Base-by-base conservation (phyloP, 441 rosid genomes). In the Pelargonium australe region DNA sequence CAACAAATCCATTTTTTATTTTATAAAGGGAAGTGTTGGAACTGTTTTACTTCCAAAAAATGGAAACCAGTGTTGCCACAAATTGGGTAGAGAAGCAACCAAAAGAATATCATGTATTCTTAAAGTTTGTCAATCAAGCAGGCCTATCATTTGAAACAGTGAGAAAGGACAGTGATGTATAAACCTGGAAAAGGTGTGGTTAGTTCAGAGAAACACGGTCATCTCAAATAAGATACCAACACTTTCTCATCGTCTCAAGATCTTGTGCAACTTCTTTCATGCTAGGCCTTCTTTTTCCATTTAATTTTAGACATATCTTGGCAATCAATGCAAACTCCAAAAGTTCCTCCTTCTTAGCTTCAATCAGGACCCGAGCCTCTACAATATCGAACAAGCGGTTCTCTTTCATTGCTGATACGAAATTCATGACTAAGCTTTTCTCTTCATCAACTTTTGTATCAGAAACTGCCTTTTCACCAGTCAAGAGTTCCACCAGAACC, bases 231-330 rank as follows among this genome's bases (percentile, higher is more conserved):
- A 41, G 5, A 45, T 45, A 12, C 51, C 51, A 16, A 23, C 49
- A 44, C 43, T 57, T 68, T 44, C 65, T 41, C 44, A 68, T 16
- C 37, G 64, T 68, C 37, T 64, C 79, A 0, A 77, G 75, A 64
- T 81, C 80, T 14, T 45, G 0, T 3, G 73, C 76, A 17, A 68
- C 81, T 49, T 80, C 71, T 73, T 72, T 83, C 83, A 75, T 81
- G 62, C 69, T 67, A 6, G 84, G 84, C 25, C 83, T 65, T 55
- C 75, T 80, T 69, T 43, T 74, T 57, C 83, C 80, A 67, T 57
- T 79, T 63, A 71, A 28, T 57, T 75, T 77, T 75, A 77, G 68
- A 20, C 83, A 75, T 70, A 41, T 77, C 65, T 34, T 63, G 5
- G 80, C 80, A 14, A 80, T 73, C 68, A 23, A 70, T 19, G 79